Evolutionary conservation across 176 grass and related monocot genomes (phyloP).

Genomic region (Bromus sterilis): DNA sequence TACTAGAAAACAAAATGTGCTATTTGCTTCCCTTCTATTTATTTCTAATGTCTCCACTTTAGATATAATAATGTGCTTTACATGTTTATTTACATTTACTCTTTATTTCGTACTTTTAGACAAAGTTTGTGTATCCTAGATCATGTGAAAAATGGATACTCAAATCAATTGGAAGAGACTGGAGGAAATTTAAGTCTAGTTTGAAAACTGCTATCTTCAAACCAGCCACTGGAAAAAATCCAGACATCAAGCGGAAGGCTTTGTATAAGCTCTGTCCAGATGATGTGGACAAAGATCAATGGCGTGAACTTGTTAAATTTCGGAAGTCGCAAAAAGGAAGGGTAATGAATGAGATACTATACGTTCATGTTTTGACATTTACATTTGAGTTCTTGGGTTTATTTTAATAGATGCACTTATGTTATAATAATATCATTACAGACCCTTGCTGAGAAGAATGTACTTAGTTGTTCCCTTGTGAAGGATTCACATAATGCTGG

Average conservation of each 20-base stretch:
- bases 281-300: not conserved
- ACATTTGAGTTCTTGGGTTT: not conserved
- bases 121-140: not conserved
- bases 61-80: too few relatives aligned
- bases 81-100: not conserved
- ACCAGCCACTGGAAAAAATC: not conserved
- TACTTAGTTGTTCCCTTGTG: not conserved
- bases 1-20: not conserved
- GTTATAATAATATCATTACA: not conserved
- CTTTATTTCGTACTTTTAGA: not conserved
- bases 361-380: not conserved
- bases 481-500: not conserved
- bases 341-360: not conserved
- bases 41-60: not conserved
- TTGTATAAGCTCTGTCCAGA: conserved; percentile 1
- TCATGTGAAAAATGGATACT: not conserved
- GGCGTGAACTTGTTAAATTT: not conserved
- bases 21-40: not conserved
- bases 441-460: not conserved
- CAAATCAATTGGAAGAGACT: not conserved
- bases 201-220: not conserved
- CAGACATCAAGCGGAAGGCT: not conserved
- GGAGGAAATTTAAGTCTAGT: not conserved
- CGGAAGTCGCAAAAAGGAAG: conserved; percentile 7
- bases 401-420: too few relatives aligned